These are phyloP conservation scores for Penicillium verhagenii DNA, from an alignment of 495 filamentous ascomycete species.

Conservation along the genomic window DNA sequence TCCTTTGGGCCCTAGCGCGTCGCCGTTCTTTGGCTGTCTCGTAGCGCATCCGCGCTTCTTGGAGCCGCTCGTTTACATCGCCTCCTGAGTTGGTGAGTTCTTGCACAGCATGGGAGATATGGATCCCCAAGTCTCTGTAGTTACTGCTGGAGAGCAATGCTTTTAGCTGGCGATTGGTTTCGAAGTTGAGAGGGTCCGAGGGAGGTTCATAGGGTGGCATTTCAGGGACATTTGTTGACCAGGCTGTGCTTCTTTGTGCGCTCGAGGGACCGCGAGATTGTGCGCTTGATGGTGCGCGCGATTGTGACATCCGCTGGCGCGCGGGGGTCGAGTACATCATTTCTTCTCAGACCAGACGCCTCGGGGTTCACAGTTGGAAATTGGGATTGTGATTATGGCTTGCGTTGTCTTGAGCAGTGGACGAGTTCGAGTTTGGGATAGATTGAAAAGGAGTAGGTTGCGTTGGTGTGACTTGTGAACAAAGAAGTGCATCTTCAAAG, in stretches of 20 bases:
- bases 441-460: neutral
- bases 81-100: conserved; percentile 44
- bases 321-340: conserved; percentile 22
- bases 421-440: neutral
- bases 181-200: conserved; percentile 44
- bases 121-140: conserved; percentile 32
- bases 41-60: conserved; percentile 33
- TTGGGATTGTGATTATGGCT: neutral
- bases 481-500: conserved; percentile 3
- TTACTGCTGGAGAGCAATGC: conserved; percentile 29
- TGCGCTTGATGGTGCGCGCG: conserved; percentile 1
- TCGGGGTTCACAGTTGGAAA: neutral
- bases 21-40: conserved; percentile 26
- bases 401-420: neutral
- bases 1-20: neutral
- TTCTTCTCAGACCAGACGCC: neutral
- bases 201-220: conserved; percentile 62
- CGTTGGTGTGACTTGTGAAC: neutral
- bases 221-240: conserved; percentile 16
- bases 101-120: conserved; percentile 35
- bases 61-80: conserved; percentile 47
- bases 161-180: conserved; percentile 32
- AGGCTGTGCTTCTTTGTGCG: conserved; percentile 5
- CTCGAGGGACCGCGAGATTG: conserved; percentile 15
- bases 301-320: conserved; percentile 13